Conservation (phyloP, 2,329 filamentous ascomycete species). For the Fusarium secorum region DNA sequence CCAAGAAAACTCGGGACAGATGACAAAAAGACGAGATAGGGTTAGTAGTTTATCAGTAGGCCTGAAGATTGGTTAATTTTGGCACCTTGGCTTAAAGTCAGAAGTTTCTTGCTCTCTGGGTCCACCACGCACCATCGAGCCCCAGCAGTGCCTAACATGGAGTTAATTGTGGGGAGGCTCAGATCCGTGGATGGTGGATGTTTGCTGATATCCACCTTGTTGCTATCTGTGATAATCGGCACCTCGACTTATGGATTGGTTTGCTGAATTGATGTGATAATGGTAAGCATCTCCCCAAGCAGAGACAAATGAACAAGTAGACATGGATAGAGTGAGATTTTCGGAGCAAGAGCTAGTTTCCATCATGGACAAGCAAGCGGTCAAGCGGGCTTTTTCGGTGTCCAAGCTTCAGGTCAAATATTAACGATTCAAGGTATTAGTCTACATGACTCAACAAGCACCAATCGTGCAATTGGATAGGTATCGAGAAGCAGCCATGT, state of each 20-base stretch:
- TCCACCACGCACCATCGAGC: slow-evolving; percentile 24
- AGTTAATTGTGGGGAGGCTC: slow-evolving; percentile 21
- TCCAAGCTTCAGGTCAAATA: slow-evolving; percentile 5
- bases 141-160: slow-evolving; percentile 34
- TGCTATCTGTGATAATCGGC: slow-evolving; percentile 10
- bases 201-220: slow-evolving; percentile 18
- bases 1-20: not conserved
- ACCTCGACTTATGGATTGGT: not conserved
- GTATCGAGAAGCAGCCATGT: slow-evolving; percentile 4
- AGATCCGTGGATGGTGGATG: slow-evolving; percentile 3
- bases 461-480: slow-evolving; percentile 10
- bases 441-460: slow-evolving; percentile 28
- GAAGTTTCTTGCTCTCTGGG: not conserved
- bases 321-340: not conserved
- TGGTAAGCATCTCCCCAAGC: slow-evolving; percentile 21
- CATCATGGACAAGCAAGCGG: slow-evolving; percentile 6
- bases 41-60: not conserved
- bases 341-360: not conserved
- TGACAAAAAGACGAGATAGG: not conserved
- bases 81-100: not conserved
- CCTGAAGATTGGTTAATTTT: not conserved
- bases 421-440: slow-evolving; percentile 11
- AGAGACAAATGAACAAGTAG: not conserved
- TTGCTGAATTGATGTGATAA: slow-evolving; percentile 17
- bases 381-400: not conserved